Percentiles rank a stretch among this genome's conserved stretches.
These are phyloP conservation scores for Synchytrium microbalum DNA, from an alignment of 371 early-diverging fungal species.

Conservation along the genomic window DNA sequence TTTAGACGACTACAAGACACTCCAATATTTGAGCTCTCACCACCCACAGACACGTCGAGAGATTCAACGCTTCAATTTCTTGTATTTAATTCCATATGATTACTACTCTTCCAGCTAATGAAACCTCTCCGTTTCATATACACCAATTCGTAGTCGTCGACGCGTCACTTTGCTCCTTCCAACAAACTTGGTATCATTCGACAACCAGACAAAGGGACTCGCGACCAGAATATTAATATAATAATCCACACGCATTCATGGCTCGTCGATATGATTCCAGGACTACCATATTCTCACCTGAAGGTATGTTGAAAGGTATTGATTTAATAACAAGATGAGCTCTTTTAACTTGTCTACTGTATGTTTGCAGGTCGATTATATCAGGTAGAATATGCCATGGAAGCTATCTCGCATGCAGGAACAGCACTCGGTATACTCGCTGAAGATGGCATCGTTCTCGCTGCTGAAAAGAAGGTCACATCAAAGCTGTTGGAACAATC, in stretches of 20 bases:
- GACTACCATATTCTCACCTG: slow-evolving; percentile 97
- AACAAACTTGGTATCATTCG: too few species aligned
- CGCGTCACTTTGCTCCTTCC: too few species aligned
- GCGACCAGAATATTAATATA: too few species aligned
- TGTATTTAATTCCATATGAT: too few species aligned
- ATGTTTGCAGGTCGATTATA: slow-evolving; percentile 81
- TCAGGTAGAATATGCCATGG: slow-evolving; percentile 99
- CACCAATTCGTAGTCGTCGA: too few species aligned
- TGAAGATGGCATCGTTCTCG: slow-evolving; percentile 90
- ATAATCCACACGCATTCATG: slow-evolving; percentile 39
- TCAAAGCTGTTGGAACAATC: slow-evolving; percentile 85
- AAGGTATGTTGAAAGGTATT: slow-evolving; percentile 53
- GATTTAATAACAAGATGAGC: neutral
- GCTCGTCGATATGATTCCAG: slow-evolving; percentile 95
- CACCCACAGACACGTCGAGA: too few species aligned
- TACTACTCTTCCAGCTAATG: too few species aligned
- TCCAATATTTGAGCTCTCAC: too few species aligned
- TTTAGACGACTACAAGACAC: too few species aligned
- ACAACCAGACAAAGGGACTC: too few species aligned
- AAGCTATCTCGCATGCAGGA: slow-evolving; percentile 97
- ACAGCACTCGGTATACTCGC: slow-evolving; percentile 91
- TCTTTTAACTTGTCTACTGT: neutral
- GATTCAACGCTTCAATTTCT: too few species aligned
- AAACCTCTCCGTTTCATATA: too few species aligned
- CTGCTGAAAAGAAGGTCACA: slow-evolving; percentile 94